phyloP scores from a whole-genome alignment of 176 grass and related monocot species.

The Aegilops sharonensis region DNA sequence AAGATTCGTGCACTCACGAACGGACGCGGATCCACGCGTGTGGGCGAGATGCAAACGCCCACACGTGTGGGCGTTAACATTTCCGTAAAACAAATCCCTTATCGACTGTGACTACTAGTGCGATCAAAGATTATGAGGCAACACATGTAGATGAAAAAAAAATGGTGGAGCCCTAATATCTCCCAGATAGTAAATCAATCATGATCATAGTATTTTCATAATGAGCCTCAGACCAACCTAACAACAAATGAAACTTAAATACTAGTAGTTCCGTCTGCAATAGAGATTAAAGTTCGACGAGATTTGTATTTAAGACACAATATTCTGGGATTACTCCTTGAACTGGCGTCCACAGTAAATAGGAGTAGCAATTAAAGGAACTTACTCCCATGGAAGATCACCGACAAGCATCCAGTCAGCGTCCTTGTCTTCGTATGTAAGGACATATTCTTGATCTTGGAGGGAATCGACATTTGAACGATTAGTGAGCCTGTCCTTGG shows the following conservation, averaged over 20 bases:
- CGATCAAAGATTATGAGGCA: background rate
- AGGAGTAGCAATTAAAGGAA: background rate
- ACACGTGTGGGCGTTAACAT: too few relatives aligned
- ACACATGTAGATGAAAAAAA: background rate
- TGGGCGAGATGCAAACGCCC: too few relatives aligned
- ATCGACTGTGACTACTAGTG: background rate
- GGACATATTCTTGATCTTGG: constrained; percentile 67
- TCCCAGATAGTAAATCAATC: background rate
- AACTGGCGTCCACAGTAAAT: background rate
- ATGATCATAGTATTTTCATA: background rate
- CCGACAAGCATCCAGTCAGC: constrained; percentile 84
- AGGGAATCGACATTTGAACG: constrained; percentile 50
- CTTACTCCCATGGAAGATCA: constrained; percentile 83
- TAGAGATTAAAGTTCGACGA: background rate
- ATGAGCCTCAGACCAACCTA: background rate
- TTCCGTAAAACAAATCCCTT: background rate
- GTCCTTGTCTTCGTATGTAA: constrained; percentile 80
- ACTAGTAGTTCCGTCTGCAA: background rate
- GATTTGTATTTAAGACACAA: background rate
- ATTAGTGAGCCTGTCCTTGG: constrained; percentile 44
- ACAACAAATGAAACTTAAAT: background rate
- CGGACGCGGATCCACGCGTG: too few relatives aligned
- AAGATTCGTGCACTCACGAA: too few relatives aligned
- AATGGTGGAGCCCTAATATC: background rate
- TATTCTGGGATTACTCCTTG: background rate